Evolutionary conservation across 106 monocot species (phyloP).

Genomic region (Apostasia ramifera): DNA sequence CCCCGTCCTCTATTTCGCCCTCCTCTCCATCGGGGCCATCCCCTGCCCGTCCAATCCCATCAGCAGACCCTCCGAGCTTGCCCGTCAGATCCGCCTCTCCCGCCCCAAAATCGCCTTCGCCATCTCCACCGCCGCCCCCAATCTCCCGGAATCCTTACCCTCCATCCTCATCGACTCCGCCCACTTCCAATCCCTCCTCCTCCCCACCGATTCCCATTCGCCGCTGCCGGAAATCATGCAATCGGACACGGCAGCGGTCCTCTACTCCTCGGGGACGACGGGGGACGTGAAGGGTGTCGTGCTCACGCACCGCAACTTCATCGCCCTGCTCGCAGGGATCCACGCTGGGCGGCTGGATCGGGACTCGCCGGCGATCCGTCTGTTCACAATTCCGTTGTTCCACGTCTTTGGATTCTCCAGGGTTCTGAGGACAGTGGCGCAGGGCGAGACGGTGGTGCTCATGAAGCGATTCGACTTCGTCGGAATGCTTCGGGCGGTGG

Average conservation of each 20-base stretch:
- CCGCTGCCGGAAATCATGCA: not conserved
- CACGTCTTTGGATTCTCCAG: slow-evolving; percentile 62
- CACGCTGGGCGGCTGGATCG: slow-evolving; percentile 2
- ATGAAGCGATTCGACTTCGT: slow-evolving; percentile 53
- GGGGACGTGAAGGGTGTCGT: slow-evolving; percentile 52
- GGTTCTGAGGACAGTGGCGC: slow-evolving; percentile 22
- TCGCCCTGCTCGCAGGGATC: slow-evolving; percentile 20
- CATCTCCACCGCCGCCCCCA: slow-evolving; percentile 7
- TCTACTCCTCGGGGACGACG: slow-evolving; percentile 69
- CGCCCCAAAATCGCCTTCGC: slow-evolving; percentile 18
- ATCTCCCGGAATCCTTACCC: not conserved
- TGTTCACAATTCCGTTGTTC: slow-evolving; percentile 51
- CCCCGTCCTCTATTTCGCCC: slow-evolving; percentile 27
- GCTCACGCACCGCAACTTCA: slow-evolving; percentile 52
- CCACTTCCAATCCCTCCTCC: not conserved
- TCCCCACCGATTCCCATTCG: not conserved
- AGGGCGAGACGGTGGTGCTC: slow-evolving; percentile 48
- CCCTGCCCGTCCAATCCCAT: slow-evolving; percentile 22
- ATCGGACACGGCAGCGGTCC: slow-evolving; percentile 31
- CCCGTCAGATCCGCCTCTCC: slow-evolving; percentile 10
- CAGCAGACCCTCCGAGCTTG: slow-evolving; percentile 13
- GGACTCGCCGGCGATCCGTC: slow-evolving; percentile 10
- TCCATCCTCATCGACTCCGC: slow-evolving; percentile 18
- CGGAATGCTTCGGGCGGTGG: slow-evolving; percentile 42
- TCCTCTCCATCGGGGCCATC: slow-evolving; percentile 24